Conservation (phyloP, 805 yeast genomes). For the Kluyveromyces siamensis region DNA sequence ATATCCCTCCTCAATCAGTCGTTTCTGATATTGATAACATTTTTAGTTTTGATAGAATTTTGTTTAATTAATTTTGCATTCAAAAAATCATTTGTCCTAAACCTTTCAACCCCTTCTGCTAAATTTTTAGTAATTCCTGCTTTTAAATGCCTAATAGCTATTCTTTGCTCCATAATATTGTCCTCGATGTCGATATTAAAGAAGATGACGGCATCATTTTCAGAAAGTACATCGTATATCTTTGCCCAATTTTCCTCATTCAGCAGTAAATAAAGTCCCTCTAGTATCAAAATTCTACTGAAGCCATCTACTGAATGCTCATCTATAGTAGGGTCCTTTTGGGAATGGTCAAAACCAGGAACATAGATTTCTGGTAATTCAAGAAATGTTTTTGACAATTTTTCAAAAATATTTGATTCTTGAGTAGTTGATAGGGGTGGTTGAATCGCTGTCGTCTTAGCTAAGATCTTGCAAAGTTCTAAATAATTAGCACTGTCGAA, state of each 20-base stretch:
- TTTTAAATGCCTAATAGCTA: constrained; percentile 55
- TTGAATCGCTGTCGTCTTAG: constrained; percentile 11
- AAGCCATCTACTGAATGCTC: constrained; percentile 38
- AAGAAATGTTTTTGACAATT: constrained; percentile 13
- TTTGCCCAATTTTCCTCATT: constrained; percentile 48
- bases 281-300: constrained; percentile 53
- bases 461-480: constrained; percentile 15
- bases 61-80: constrained; percentile 42
- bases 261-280: constrained; percentile 66
- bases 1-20: constrained; percentile 7
- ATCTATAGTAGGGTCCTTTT: constrained; percentile 60
- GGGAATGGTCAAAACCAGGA: constrained; percentile 70
- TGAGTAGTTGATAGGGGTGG: constrained; percentile 11
- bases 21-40: constrained; percentile 13
- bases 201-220: constrained; percentile 30
- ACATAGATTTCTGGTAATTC: constrained; percentile 33
- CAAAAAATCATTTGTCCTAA: constrained; percentile 47
- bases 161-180: constrained; percentile 42
- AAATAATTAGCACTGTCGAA: constrained; percentile 50
- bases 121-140: constrained; percentile 43
- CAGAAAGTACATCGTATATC: constrained; percentile 9
- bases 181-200: constrained; percentile 45
- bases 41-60: constrained; percentile 12
- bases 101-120: constrained; percentile 44
- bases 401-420: constrained; percentile 9